Evolutionary conservation across 768 basidiomycete genomes (phyloP), one percentile per base, ranked within the genome.

Genomic region (Macrocybe gigantea): DNA sequence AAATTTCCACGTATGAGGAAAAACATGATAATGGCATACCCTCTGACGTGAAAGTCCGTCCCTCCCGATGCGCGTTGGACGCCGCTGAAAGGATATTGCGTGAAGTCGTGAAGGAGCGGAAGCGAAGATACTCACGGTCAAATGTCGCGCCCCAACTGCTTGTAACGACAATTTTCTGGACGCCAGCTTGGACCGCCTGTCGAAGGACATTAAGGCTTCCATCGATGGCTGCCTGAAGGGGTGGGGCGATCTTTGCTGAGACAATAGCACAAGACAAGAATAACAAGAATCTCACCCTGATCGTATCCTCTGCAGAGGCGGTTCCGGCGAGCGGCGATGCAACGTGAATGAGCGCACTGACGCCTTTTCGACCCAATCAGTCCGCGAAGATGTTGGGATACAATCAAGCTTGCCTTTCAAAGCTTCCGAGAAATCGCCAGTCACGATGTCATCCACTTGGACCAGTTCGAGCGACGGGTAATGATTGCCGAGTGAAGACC

Each of bases 321-420:
- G 52, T 52, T 35, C 47, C 52, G 5, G 52, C 52, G 31, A 59
- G 42, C n/a, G 62, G 62, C n/a, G 67, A 61, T 6, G 68, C 69
- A 10, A 61, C 63, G 54, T 73, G 72, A 7, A 62, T 58, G 42
- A 79, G 59, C 1, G 65, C 74, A 36, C 70, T 64, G 10, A 77
- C 68, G 9, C 43, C 53, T 56, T 9, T 14, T 29, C n/a, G 31
- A 10, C 29, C 31, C 29, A 6, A 40, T 22, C 22, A 15, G 5
- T 12, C 6, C 38, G 38, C 32, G 9, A 10, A 6, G 12, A 13
- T 14, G n/a, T 36, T 30, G 34, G 14, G 14, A 9, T 11, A 41
- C 5, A n/a, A 5, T 9, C 13, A 31, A 33, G 36, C 6, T 22
- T 38, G 14, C 70, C 74, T 56, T 71, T 67, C 54, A 76, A 65